Conservation (phyloP, 2,329 filamentous ascomycete genomes). For the Dothidotthia symphoricarpi region DNA sequence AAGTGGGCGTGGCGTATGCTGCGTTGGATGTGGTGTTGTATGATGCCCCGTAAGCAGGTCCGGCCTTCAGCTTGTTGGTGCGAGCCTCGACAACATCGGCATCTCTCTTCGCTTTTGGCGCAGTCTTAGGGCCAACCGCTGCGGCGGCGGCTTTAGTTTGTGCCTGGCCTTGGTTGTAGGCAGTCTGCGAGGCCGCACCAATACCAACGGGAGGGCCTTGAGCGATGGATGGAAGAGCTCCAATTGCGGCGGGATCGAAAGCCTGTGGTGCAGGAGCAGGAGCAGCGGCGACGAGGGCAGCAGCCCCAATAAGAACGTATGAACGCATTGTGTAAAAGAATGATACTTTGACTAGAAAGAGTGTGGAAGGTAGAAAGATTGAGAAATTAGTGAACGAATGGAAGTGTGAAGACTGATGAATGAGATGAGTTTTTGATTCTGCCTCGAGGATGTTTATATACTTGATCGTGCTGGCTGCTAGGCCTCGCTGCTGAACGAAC, state of each 20-base stretch:
- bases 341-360: conserved; percentile 2
- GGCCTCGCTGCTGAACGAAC: too few species aligned
- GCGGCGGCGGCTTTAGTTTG: conserved; percentile 13
- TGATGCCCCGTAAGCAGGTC: neutral
- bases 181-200: conserved; percentile 11
- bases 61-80: conserved; percentile 6
- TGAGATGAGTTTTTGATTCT: conserved; percentile 5
- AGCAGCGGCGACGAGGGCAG: conserved; percentile 21
- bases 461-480: too few species aligned
- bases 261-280: conserved; percentile 24
- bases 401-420: conserved; percentile 6
- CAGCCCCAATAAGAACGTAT: conserved; percentile 20
- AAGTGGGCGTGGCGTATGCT: neutral
- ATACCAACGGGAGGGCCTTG: conserved; percentile 20
- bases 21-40: neutral
- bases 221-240: conserved; percentile 8
- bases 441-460: conserved; percentile 9
- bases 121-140: conserved; percentile 13
- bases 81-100: conserved; percentile 8
- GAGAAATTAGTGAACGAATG: conserved; percentile 1
- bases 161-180: conserved; percentile 16
- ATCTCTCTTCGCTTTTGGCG: conserved; percentile 15
- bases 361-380: neutral
- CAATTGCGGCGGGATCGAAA: conserved; percentile 11
- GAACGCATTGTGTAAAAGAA: conserved; percentile 18